Conservation (phyloP, 108 stramenopile species). For the Cyclotella kingstonii region DNA sequence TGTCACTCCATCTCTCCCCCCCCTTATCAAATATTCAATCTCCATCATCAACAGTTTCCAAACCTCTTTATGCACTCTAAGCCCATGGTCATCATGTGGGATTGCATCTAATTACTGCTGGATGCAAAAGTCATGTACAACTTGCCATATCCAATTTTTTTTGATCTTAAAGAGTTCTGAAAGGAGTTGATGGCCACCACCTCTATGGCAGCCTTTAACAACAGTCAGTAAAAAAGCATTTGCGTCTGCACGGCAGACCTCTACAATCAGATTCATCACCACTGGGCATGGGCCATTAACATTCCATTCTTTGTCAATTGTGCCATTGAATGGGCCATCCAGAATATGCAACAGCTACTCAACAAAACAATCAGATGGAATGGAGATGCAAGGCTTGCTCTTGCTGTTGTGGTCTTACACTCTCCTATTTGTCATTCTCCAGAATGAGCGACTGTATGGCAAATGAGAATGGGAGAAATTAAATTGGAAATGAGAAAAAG, state of each 20-base stretch:
- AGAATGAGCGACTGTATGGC: slow-evolving; percentile 44
- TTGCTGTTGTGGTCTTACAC: slow-evolving; percentile 31
- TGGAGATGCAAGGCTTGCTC: slow-evolving; percentile 28
- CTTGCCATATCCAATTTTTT: slow-evolving; percentile 33
- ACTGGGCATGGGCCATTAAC: slow-evolving; percentile 9
- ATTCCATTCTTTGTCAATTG: slow-evolving; percentile 29
- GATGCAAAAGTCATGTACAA: slow-evolving; percentile 32
- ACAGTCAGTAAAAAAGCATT: too few relatives aligned
- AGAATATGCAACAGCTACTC: slow-evolving; percentile 24
- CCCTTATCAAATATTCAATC: too few relatives aligned
- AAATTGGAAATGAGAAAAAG: slow-evolving; percentile 26
- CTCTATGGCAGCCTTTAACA: too few relatives aligned
- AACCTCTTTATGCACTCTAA: slow-evolving; percentile 26
- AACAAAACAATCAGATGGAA: slow-evolving; percentile 32
- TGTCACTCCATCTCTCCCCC: too few relatives aligned
- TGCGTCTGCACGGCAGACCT: slow-evolving; percentile 32
- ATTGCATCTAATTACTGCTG: slow-evolving; percentile 25
- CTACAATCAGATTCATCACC: slow-evolving; percentile 36
- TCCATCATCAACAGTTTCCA: too few relatives aligned
- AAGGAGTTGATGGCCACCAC: slow-evolving; percentile 42
- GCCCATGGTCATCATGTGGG: slow-evolving; percentile 32
- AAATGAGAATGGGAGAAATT: slow-evolving; percentile 37
- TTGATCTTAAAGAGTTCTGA: slow-evolving; percentile 28
- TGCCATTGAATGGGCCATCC: slow-evolving; percentile 22
- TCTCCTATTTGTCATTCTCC: slow-evolving; percentile 35